Evolutionary conservation across 108 stramenopile species (phyloP), one percentile per base, ranked within the genome.

Genomic region (Fragilariopsis cylindrus): DNA sequence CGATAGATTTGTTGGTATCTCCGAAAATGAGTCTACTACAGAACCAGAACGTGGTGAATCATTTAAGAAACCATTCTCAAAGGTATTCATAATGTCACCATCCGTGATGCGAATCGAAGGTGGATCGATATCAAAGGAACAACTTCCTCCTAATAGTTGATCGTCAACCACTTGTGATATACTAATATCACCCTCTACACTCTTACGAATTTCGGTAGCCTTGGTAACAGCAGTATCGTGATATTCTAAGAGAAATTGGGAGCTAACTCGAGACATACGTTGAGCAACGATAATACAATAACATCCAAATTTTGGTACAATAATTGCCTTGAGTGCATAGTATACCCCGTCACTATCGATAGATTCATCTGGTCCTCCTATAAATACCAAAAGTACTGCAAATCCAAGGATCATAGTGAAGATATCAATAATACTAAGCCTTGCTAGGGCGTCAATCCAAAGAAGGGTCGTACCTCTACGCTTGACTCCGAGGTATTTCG

Each of bases 371-470:
- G 76, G 76, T 7, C 84, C 84, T 18, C 80, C 84, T 46, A 78
- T 72, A 57, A 75, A 84, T 40, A 84, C 74, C 44, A 84, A 52
- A 13, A 84, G 16, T 7, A 75, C 49, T 12, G 80, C 84, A 54
- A 81, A 48, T 12, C 52, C 77, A 19, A 84, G 4, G 3, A 84
- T 41, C 49, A 78, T 50, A 13, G 76, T 84, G 58, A 81, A 76
- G 3, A 84, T 75, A 57, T 84, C 84, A 21, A 84, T 75, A 46
- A 84, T 52, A 71, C 80, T 81, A 6, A 84, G 77, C 64, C 87
- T 87, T 19, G 86, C 87, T 13, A 92, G 73, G n/a, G 83, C 79
- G 73, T 92, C 91, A 46, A 90, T 79, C 92, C 92, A 93, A 48
- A 80, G 79, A 3, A 93, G 64, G 2, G 84, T 76, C 56, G 78